Evolutionary conservation across 1,284 basidiomycete genomes (phyloP).

Genomic region (Ustilago hordei): DNA sequence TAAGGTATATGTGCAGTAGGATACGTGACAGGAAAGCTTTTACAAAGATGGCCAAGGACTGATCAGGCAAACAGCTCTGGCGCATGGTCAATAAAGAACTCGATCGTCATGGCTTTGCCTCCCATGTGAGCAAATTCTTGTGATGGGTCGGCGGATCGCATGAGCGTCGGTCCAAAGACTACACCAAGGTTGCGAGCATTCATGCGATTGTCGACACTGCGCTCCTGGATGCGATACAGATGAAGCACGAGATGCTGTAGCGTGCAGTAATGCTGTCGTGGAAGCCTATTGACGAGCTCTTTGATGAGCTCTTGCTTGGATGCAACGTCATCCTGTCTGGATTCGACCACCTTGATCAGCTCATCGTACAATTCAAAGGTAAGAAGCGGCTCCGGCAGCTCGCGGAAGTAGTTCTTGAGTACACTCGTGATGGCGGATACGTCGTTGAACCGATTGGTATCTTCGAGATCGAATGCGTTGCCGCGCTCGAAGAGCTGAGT

Average conservation of each 20-base stretch:
- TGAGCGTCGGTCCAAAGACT: conserved; percentile 97
- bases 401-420: conserved; percentile 95
- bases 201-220: conserved; percentile 84
- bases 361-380: conserved; percentile 91
- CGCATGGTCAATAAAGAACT: conserved; percentile 53
- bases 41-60: neutral
- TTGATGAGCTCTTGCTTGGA: conserved; percentile 63
- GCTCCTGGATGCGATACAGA: conserved; percentile 73
- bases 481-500: conserved; percentile 94
- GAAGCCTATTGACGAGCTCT: conserved; percentile 82
- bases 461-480: conserved; percentile 87
- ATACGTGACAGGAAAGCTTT: neutral
- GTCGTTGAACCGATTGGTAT: conserved; percentile 92
- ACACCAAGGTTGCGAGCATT: conserved; percentile 95
- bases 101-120: conserved; percentile 84
- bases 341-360: conserved; percentile 74
- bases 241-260: conserved; percentile 86
- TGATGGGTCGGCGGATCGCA: conserved; percentile 85
- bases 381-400: conserved; percentile 87
- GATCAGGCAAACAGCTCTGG: conserved; percentile 32
- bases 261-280: conserved; percentile 87
- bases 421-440: conserved; percentile 96
- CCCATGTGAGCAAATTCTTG: conserved; percentile 97
- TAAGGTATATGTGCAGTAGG: neutral
- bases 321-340: conserved; percentile 15